Evolutionary conservation across 257 asterid species (phyloP), one percentile per base, ranked within the genome.

Genomic region (Solanum commersonii): DNA sequence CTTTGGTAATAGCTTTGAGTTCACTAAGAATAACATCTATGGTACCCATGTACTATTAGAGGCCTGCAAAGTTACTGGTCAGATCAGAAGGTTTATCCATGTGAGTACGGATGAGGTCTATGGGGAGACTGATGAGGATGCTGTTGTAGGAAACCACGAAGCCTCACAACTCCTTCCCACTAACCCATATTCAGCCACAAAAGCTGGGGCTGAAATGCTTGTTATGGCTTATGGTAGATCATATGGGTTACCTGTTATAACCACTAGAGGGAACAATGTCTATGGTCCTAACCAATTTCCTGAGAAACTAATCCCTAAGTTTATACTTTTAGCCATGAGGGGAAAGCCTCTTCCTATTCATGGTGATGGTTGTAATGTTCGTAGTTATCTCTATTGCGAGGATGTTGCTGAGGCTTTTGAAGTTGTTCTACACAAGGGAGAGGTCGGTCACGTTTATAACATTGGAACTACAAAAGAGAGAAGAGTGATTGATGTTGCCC

Each of bases 141-240:
- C 90, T 33, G 84, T 84, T 46, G 90, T 88, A 10, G 90, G 90
- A 88, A 88, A 88, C 46, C 90, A 88, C 4, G 90, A 88, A 23
- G 90, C 90, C 84, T 88, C 90, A n/a, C 90, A 88, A 79, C 88
- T 88, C 37, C 90, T 88, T 65, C 90, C 90, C 38, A 88, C 90
- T 60, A 88, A 88, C 86, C 90, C 90, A 29, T 88, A 88, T 88
- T 88, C 90, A 0, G 90, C 90, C 46, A 88, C 90, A 37, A 88
- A 88, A 88, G 89, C 89, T 20, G 89, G 89, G 31, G 89, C 89
- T 1, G 89, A 88, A 52, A 88, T 88, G 90, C 85, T 88, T 40
- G 90, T 88, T 73, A 88, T 88, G 90, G 90, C 90, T 72, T 88
- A 88, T 42, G 90, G 90, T 33, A 71, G 90, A 79, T 88, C 90